Evolutionary conservation across 164 flowering plant species (phyloP), one percentile per base, ranked within the genome.

Genomic region (Vitis rupestris): DNA sequence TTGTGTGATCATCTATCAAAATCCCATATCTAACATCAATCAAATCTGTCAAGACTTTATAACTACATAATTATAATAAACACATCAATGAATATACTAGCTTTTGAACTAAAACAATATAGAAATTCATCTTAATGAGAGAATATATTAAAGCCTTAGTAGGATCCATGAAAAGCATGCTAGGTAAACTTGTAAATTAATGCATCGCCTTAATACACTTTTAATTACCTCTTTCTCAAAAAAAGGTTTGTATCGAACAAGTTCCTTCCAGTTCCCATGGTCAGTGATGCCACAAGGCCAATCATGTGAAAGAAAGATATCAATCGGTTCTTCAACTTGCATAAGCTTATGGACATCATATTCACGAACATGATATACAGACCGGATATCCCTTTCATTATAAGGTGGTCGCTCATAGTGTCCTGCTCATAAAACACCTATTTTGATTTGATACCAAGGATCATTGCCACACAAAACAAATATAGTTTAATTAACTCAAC

Each of bases 221-320:
- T 17, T 58, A 70, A 27, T 85, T 85, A 93, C 99, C 97, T 95
- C 98, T 68, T 85, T 65, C 75, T 84, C 75, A 63, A 93, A 93
- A 67, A 73, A 83, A 8, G 84, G 89, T 72, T 93, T 95, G 59
- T 62, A 51, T 6, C 88, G 88, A 79, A 95, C 77, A 71, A 95
- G 97, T 59, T 75, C 69, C 80, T 77, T 70, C 81, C 80, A 81
- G 70, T 93, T 64, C 68, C 99, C 99, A 79, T 66, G 77, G 64
- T 90, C 97, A 72, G 99, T 91, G 70, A 95, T 91, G 15, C 97
- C 97, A 80, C 82, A 48, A 65, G 99, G 99, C 99, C 99, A 95
- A 84, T 95, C 98, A 84, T 93, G 99, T 10, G 98, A 93, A 79
- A 95, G 84, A 76, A 95, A 95, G 64, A 95, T 86, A 84, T 95